Evolutionary conservation across 2,329 filamentous ascomycete genomes (phyloP).

Genomic region (Penicillium sclerotigenum): DNA sequence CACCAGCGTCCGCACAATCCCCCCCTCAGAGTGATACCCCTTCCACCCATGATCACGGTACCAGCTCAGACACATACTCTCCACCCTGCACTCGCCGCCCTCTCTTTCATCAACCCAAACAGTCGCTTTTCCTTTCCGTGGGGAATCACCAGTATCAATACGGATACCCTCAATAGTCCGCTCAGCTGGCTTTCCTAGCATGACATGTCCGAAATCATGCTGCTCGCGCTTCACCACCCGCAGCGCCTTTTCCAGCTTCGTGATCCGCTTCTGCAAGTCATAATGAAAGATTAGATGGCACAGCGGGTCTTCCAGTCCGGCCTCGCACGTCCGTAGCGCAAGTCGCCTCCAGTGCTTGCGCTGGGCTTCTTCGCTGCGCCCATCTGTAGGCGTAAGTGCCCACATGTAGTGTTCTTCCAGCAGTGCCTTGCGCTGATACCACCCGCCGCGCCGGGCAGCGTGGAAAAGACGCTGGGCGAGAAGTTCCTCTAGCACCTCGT

Average conservation of each 20-base stretch:
- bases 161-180: constrained; percentile 74
- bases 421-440: constrained; percentile 94
- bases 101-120: constrained; percentile 80
- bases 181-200: constrained; percentile 70
- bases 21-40: constrained; percentile 89
- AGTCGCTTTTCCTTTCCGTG: constrained; percentile 55
- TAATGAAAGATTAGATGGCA: constrained; percentile 93
- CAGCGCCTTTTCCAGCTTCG: constrained; percentile 81
- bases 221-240: constrained; percentile 80
- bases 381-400: constrained; percentile 51
- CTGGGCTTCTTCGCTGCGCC: constrained; percentile 55
- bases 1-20: constrained; percentile 79
- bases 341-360: constrained; percentile 80
- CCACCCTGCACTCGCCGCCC: constrained; percentile 75
- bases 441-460: constrained; percentile 75
- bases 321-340: constrained; percentile 77
- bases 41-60: constrained; percentile 86
- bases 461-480: constrained; percentile 82
- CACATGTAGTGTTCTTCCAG: constrained; percentile 95
- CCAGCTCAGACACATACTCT: constrained; percentile 87
- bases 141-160: constrained; percentile 59
- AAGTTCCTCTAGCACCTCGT: constrained; percentile 69
- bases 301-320: constrained; percentile 78
- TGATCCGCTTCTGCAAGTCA: constrained; percentile 89
- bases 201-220: constrained; percentile 88